Percentiles rank a stretch among this genome's conserved stretches.
phyloP scores from a whole-genome alignment of 306 rosid species.

The Ormosia semicastrata region DNA sequence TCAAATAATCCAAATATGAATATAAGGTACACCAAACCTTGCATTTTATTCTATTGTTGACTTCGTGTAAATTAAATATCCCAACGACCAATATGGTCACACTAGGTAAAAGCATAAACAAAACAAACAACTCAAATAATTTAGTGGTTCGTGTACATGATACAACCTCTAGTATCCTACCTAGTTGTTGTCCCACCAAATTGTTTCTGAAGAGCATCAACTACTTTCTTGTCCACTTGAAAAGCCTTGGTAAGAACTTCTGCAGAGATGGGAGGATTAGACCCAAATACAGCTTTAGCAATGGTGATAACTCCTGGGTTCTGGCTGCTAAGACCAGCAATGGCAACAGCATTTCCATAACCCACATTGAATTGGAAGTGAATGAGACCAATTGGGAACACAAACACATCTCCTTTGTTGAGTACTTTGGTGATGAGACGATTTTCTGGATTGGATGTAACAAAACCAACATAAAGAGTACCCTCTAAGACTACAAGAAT shows the following conservation, averaged over 20 bases:
- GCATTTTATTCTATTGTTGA: neutral
- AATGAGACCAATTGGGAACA: conserved; percentile 28
- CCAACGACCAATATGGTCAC: neutral
- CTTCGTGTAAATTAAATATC: neutral
- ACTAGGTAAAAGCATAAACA: neutral
- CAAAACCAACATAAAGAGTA: conserved; percentile 36
- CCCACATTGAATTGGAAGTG: conserved; percentile 38
- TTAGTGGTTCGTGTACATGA: neutral
- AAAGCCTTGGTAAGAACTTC: conserved; percentile 37
- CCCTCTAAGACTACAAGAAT: conserved; percentile 35
- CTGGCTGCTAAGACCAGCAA: conserved; percentile 23
- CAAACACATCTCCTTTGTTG: conserved; percentile 26
- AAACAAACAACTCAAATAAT: neutral
- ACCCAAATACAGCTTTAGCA: conserved; percentile 30
- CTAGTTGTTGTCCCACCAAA: conserved; percentile 23
- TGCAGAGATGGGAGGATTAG: conserved; percentile 30
- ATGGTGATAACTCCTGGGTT: conserved; percentile 12
- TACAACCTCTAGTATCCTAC: neutral
- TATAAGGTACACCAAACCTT: neutral
- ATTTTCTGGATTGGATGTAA: conserved; percentile 24
- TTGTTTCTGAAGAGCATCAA: conserved; percentile 21
- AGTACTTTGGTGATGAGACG: conserved; percentile 21
- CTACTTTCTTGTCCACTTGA: conserved; percentile 18
- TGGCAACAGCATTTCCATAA: conserved; percentile 15
- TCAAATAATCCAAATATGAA: neutral